These are phyloP conservation scores for Cryomyces antarcticus DNA, from an alignment of 495 filamentous ascomycete species.

Conservation along the genomic window DNA sequence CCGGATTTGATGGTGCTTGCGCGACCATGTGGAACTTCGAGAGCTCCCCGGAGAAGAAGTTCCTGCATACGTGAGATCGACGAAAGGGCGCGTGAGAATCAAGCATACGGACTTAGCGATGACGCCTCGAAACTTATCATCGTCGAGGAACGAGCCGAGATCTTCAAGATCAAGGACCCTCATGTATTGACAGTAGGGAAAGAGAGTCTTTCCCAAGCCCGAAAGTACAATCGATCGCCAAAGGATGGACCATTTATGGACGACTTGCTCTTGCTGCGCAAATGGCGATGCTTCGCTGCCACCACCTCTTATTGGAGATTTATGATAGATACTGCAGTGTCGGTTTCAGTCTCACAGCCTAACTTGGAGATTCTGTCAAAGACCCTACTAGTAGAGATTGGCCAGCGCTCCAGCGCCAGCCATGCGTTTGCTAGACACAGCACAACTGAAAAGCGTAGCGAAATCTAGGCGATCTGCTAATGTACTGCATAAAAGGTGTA, in stretches of 20 bases:
- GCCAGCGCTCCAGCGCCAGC: slow-evolving; percentile 32
- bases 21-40: slow-evolving; percentile 9
- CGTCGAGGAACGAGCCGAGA: slow-evolving; percentile 34
- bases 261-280: slow-evolving; percentile 18
- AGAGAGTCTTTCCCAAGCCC: slow-evolving; percentile 37
- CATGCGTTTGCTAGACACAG: slow-evolving; percentile 28
- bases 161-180: slow-evolving; percentile 39
- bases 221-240: slow-evolving; percentile 56
- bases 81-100: slow-evolving; percentile 4
- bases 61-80: background rate
- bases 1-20: slow-evolving; percentile 2
- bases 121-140: slow-evolving; percentile 22
- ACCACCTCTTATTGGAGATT: slow-evolving; percentile 11
- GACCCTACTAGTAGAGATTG: slow-evolving; percentile 38
- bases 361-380: background rate
- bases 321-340: slow-evolving; percentile 4
- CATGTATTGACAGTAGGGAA: slow-evolving; percentile 51
- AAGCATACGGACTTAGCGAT: slow-evolving; percentile 16
- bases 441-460: slow-evolving; percentile 33
- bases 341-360: background rate
- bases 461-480: slow-evolving; percentile 33
- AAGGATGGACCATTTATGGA: slow-evolving; percentile 35
- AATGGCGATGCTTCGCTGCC: slow-evolving; percentile 10
- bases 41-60: slow-evolving; percentile 17
- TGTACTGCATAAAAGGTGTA: slow-evolving; percentile 36